Conservation (phyloP, 2,329 filamentous ascomycete species). For the Penicillium sp. region DNA sequence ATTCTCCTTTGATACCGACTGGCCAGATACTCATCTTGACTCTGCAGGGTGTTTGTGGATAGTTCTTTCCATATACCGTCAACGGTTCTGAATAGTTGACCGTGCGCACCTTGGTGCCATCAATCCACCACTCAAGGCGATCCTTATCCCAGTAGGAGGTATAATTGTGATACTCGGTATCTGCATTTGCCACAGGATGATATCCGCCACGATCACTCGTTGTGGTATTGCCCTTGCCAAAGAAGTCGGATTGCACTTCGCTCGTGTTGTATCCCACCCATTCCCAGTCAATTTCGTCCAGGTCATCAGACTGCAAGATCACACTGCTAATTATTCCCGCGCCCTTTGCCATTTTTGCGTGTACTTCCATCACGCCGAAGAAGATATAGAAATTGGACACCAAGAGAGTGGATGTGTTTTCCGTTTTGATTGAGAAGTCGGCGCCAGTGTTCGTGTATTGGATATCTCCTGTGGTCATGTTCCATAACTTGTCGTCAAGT, state of each 20-base stretch:
- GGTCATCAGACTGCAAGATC: constrained; percentile 80
- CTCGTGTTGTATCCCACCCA: constrained; percentile 47
- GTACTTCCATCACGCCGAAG: constrained; percentile 78
- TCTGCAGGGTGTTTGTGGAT: constrained; percentile 76
- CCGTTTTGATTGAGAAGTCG: constrained; percentile 71
- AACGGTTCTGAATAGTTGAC: constrained; percentile 65
- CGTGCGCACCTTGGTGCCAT: constrained; percentile 66
- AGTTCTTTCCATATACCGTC: constrained; percentile 57
- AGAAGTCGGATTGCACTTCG: constrained; percentile 82
- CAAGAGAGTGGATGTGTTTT: constrained; percentile 78
- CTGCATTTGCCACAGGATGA: constrained; percentile 68
- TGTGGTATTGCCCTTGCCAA: constrained; percentile 81
- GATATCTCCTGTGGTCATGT: constrained; percentile 69
- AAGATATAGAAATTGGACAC: constrained; percentile 83
- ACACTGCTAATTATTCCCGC: constrained; percentile 79
- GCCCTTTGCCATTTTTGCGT: constrained; percentile 76
- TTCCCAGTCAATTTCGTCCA: constrained; percentile 83
- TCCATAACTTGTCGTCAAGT: constrained; percentile 66
- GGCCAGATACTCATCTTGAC: constrained; percentile 73
- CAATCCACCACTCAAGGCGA: constrained; percentile 69
- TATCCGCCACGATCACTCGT: constrained; percentile 83
- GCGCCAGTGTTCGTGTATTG: constrained; percentile 69
- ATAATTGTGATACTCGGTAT: constrained; percentile 54
- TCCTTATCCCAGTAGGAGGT: constrained; percentile 70
- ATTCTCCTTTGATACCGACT: constrained; percentile 58